phyloP scores from a whole-genome alignment of 352 stramenopile species.

The Phytophthora quininea region DNA sequence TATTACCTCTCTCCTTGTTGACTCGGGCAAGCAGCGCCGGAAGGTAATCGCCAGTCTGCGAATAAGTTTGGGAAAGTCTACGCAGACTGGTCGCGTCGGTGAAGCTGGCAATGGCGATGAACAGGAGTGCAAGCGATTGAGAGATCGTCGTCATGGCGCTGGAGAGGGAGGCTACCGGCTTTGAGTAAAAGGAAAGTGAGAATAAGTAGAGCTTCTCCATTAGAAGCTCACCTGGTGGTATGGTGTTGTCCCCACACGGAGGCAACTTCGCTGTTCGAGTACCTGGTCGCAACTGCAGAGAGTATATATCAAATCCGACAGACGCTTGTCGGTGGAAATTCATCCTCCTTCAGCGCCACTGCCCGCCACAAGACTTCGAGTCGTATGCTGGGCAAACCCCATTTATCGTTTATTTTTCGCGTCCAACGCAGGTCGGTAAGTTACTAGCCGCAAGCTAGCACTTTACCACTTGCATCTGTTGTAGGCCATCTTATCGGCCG shows the following conservation, averaged over 20 bases:
- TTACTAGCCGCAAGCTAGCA: too few species aligned
- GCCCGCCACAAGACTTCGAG: constrained; percentile 1
- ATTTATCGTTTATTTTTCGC: too few species aligned
- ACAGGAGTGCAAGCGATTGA: constrained; percentile 6
- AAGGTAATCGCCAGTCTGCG: constrained; percentile 20
- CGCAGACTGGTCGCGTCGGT: constrained; percentile 8
- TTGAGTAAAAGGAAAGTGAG: constrained; percentile 12
- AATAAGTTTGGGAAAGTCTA: constrained; percentile 26
- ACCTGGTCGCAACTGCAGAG: constrained; percentile 7
- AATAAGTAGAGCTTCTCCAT: not conserved
- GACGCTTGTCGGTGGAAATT: too few species aligned
- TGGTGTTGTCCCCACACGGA: constrained; percentile 15
- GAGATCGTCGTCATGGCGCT: constrained; percentile 7
- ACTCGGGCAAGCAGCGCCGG: constrained; percentile 43
- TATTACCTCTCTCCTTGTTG: constrained; percentile 45
- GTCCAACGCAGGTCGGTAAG: too few species aligned
- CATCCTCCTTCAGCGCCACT: not conserved
- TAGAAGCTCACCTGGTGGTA: constrained; percentile 6
- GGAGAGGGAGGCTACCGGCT: not conserved
- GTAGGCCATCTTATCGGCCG: too few species aligned
- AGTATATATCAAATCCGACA: not conserved
- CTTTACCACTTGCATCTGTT: too few species aligned
- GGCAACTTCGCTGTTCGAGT: constrained; percentile 18
- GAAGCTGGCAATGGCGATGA: constrained; percentile 1
- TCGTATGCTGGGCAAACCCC: too few species aligned